Percentiles rank a stretch among this genome's conserved stretches.
These are phyloP conservation scores for Rhodotorula sp. DNA, from an alignment of 1,284 basidiomycete species.

Conservation along the genomic window DNA sequence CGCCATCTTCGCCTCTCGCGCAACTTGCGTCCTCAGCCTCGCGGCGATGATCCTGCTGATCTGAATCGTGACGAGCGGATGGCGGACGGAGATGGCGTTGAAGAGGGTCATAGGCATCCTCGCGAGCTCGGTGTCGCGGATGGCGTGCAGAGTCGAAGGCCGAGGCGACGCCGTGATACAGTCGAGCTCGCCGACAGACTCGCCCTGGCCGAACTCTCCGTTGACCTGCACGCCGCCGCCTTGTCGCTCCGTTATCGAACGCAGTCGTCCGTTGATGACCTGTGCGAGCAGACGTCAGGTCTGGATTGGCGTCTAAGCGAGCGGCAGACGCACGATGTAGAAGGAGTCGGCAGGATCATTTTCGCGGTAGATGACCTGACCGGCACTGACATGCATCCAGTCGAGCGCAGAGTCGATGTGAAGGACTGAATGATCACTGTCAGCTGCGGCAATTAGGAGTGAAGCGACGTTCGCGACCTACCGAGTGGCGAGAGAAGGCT, in stretches of 20 bases:
- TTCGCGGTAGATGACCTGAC: slow-evolving; percentile 84
- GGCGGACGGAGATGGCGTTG: slow-evolving; percentile 77
- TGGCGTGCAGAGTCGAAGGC: slow-evolving; percentile 90
- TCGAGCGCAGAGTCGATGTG: slow-evolving; percentile 97
- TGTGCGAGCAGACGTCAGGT: not conserved
- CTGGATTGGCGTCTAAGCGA: not conserved
- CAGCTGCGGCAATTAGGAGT: not conserved
- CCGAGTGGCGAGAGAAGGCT: slow-evolving; percentile 88
- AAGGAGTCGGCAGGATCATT: slow-evolving; percentile 89
- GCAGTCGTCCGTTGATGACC: slow-evolving; percentile 90
- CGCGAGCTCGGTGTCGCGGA: slow-evolving; percentile 96
- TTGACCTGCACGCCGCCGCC: slow-evolving; percentile 72
- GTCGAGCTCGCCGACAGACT: slow-evolving; percentile 67
- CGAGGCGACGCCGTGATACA: slow-evolving; percentile 91
- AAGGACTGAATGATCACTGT: slow-evolving; percentile 60
- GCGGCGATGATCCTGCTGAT: slow-evolving; percentile 92
- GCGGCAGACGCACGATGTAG: slow-evolving; percentile 65
- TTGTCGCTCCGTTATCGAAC: slow-evolving; percentile 65
- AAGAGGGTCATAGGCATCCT: slow-evolving; percentile 96
- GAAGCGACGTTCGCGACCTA: slow-evolving; percentile 46
- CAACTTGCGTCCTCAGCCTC: slow-evolving; percentile 79
- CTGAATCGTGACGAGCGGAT: slow-evolving; percentile 93
- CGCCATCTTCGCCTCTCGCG: slow-evolving; percentile 48
- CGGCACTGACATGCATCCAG: slow-evolving; percentile 95
- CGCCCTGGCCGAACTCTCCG: slow-evolving; percentile 89